These are phyloP conservation scores for Penicillium daleae DNA, from an alignment of 495 filamentous ascomycete genomes.

Conservation along the genomic window DNA sequence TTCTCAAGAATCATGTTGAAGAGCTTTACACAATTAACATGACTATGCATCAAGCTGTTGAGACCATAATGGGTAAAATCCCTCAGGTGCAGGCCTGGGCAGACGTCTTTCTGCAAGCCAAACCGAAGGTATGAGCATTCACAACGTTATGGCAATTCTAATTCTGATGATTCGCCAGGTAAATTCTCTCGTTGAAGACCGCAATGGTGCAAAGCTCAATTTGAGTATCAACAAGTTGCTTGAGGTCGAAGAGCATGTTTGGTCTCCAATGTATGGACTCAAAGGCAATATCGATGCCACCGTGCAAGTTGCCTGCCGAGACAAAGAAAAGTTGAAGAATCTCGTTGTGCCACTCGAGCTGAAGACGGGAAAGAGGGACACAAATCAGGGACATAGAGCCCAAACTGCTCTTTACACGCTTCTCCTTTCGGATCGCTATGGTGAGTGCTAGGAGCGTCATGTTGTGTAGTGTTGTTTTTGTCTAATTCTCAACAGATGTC, in stretches of 20 bases:
- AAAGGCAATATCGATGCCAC: conserved; percentile 99
- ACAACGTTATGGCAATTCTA: background rate
- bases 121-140: conserved; percentile 63
- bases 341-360: conserved; percentile 91
- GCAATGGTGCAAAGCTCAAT: conserved; percentile 69
- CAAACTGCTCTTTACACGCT: conserved; percentile 95
- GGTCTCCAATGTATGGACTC: conserved; percentile 95
- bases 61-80: conserved; percentile 78
- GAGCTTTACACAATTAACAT: conserved; percentile 84
- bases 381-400: conserved; percentile 75
- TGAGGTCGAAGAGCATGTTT: conserved; percentile 95
- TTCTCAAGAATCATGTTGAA: conserved; percentile 75
- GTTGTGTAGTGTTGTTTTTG: background rate
- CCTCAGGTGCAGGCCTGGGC: conserved; percentile 82
- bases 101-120: conserved; percentile 69
- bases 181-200: conserved; percentile 75
- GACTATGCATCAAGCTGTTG: conserved; percentile 67
- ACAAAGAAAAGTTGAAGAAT: conserved; percentile 61
- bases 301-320: conserved; percentile 82
- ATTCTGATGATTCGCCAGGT: conserved; percentile 46
- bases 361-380: conserved; percentile 86
- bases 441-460: conserved; percentile 37
- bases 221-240: conserved; percentile 92
- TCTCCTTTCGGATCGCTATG: conserved; percentile 89
- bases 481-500: conserved; percentile 58